These are phyloP conservation scores for Elongisporangium prolatum DNA, from an alignment of 352 stramenopile species.

Conservation along the genomic window DNA sequence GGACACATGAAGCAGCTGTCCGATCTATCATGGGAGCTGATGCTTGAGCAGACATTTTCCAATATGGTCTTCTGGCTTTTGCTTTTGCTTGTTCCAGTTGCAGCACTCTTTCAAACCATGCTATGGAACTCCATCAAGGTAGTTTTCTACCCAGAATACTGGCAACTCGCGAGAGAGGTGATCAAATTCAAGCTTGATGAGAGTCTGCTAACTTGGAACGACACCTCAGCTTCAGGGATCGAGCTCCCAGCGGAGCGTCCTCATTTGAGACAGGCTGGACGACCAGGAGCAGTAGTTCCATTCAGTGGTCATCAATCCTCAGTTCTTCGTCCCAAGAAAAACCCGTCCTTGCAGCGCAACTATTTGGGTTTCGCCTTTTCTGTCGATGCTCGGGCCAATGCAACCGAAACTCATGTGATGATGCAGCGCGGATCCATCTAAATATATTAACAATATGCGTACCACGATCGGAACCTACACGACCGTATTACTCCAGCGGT, in stretches of 20 bases:
- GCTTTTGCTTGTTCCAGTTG: slow-evolving; percentile 44
- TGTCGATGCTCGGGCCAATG: slow-evolving; percentile 45
- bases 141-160: slow-evolving; percentile 69
- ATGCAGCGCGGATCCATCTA: slow-evolving; percentile 41
- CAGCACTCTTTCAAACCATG: slow-evolving; percentile 46
- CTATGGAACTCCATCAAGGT: slow-evolving; percentile 49
- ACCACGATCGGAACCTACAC: slow-evolving; percentile 1
- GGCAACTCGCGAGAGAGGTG: slow-evolving; percentile 73
- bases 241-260: slow-evolving; percentile 29
- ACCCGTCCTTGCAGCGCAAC: slow-evolving; percentile 23
- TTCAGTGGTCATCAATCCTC: slow-evolving; percentile 16
- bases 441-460: slow-evolving; percentile 2
- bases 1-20: slow-evolving; percentile 47
- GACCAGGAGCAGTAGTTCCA: slow-evolving; percentile 33
- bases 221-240: slow-evolving; percentile 51
- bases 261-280: slow-evolving; percentile 10
- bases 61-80: slow-evolving; percentile 57
- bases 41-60: slow-evolving; percentile 59
- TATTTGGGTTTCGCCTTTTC: slow-evolving; percentile 80
- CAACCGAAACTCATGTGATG: slow-evolving; percentile 42
- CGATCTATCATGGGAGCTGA: slow-evolving; percentile 69
- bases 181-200: slow-evolving; percentile 62
- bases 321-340: slow-evolving; percentile 9
- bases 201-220: slow-evolving; percentile 54
- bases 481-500: slow-evolving; percentile 2